Base-by-base conservation (phyloP, 2,329 filamentous ascomycete species). In the Pseudogymnoascus sp. region DNA sequence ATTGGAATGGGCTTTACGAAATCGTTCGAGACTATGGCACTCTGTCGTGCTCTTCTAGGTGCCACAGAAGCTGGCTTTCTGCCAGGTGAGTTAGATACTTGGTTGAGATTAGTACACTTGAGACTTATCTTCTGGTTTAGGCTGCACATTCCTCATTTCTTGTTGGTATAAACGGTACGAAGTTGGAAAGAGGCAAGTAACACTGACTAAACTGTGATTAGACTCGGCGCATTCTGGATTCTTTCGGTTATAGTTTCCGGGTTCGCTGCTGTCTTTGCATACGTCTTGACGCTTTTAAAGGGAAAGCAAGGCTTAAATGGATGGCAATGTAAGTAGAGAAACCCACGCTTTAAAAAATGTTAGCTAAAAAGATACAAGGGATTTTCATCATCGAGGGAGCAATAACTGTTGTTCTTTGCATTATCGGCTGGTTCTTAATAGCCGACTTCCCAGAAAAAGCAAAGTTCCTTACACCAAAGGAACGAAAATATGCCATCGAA, bases 361-460 rank as follows among this genome's bases (percentile, higher is more conserved):
- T n/a, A 12, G 36, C 36, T 37, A 29, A 37, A 37, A 37, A 37
- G 36, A 5, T 37, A 37, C 11, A 37, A 37, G 36, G 36, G 36
- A 37, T 37, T 37, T 37, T 37, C 12, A 37, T 37, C 36, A 37
- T 37, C 36, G 36, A 37, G 39, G 39, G 39, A 18, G 39, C 39
- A 18, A 40, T 40, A 16, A 40, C 39, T 40, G n/a, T 40, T 40
- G 60, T 77, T n/a, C 71, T 86, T 2, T 83, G 76, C 29, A 62
- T 80, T 2, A 69, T 70, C 2, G 77, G 79, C 62, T 86, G 81
- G 75, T 76, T 75, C 63, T 71, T 76, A 51, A 73, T 79, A 66
- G 73, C 77, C n/a, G 76, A 77, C 59, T 77, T 76, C 66, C 79
- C 79, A 16, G 65, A 73, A 26, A 75, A 78, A 6, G 79, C 77